Evolutionary conservation across 1,139 yeast species (phyloP).

Genomic region (Saccharomyces hybrid): DNA sequence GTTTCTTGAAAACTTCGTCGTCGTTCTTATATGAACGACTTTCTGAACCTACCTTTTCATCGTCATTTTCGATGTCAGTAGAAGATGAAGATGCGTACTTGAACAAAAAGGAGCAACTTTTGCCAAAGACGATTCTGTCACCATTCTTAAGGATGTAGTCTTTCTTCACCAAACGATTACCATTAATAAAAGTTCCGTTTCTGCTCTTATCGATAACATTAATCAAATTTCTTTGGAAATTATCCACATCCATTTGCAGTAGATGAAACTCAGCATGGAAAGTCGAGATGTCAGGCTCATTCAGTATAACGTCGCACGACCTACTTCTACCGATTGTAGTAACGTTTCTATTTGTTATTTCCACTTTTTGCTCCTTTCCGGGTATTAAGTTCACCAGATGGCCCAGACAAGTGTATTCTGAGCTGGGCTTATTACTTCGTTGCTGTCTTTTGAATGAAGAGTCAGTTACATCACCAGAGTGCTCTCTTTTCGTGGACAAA

Average conservation of each 20-base stretch:
- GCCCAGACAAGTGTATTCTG: constrained; percentile 16
- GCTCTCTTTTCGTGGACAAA: constrained; percentile 10
- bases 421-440: constrained; percentile 37
- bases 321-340: constrained; percentile 51
- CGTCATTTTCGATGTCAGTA: constrained; percentile 3
- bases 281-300: constrained; percentile 58
- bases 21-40: constrained; percentile 8
- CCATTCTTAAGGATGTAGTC: constrained; percentile 50
- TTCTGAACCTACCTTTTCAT: not conserved
- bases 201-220: constrained; percentile 53
- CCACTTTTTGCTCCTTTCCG: constrained; percentile 26
- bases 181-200: constrained; percentile 63
- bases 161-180: constrained; percentile 43
- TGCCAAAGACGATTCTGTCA: constrained; percentile 57
- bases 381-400: constrained; percentile 27
- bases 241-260: constrained; percentile 31
- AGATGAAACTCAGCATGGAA: constrained; percentile 50
- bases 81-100: constrained; percentile 33
- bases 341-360: constrained; percentile 13
- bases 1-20: constrained; percentile 25
- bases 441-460: constrained; percentile 17
- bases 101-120: constrained; percentile 49
- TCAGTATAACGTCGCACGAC: constrained; percentile 48
- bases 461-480: constrained; percentile 11
- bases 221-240: constrained; percentile 37